Evolutionary conservation across 2,329 filamentous ascomycete genomes (phyloP), one percentile per base, ranked within the genome.

Genomic region (Falciphora oryzae): DNA sequence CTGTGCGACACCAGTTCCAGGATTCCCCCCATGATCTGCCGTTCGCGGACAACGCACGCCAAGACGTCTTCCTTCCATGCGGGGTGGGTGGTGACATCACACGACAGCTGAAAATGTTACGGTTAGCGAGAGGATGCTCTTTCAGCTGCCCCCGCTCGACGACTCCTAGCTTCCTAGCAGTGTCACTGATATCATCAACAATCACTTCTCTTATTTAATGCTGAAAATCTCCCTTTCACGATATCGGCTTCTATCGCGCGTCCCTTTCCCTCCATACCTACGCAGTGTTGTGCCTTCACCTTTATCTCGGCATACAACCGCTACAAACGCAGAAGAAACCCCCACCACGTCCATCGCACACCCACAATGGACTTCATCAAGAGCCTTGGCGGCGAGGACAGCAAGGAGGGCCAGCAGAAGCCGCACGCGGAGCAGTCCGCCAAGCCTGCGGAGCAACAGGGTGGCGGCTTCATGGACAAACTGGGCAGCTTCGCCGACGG

Each of bases 311-410:
- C 5, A 53, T 44, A 18, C 44, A 53, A n/a, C 18, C 16, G 18
- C 38, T 22, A 50, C 7, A 53, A 25, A 11, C 18, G 8, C 18
- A 53, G n/a, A 3, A 44, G 16, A 18, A 16, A 44, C 6, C 38
- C 38, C 13, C 14, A 8, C 18, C 4, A 38, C 14, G 10, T 28
- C 25, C 60, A 50, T 28, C 60, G 10, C 2, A 31, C 8, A n/a
- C 28, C 14, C 38, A n/a, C 38, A 67, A 86, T 86, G 83, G 83
- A 86, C 70, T 82, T 81, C 71, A 70, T 86, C 73, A 85, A 84
- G 71, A 83, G 81, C 65, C 65, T 83, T 65, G 72, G 79, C 63
- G 76, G 80, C 64, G 74, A 77, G 67, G 73, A 79, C 60, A 72
- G 77, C 50, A 75, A 76, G 63, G 68, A 71, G n/a, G 65, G 66